Evolutionary conservation across 768 basidiomycete species (phyloP), one percentile per base, ranked within the genome.

Genomic region (Boletus speciosus): DNA sequence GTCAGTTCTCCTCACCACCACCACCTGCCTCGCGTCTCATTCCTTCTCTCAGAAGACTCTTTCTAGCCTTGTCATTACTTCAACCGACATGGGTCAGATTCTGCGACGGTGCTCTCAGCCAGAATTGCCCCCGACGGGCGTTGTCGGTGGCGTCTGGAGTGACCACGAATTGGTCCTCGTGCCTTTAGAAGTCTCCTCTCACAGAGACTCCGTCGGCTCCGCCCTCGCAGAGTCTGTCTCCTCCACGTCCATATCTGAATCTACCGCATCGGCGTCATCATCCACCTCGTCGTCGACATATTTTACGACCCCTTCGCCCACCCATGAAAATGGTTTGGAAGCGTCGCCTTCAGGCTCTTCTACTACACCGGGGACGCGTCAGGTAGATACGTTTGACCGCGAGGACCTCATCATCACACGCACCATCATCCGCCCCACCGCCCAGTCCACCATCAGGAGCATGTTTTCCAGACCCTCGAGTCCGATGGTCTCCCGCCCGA

Each of bases 381-480:
- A 59, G 32, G 61, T 65, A 6, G 67, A 68, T 27, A 66, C 61
- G 2, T 60, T 53, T 45, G 65, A 66, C 54, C 62, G 65, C 14
- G 73, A 73, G 6, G 66, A 70, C 54, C 63, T 65, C 56, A 57
- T 62, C 42, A 62, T 73, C 34, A 71, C 71, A 36, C 74, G 74
- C 52, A 74, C 71, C 43, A 69, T 72, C 62, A 67, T 77, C 49
- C 71, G 70, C n/a, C 74, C 73, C 6, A 32, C 56, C 14, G 52
- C 71, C 2, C 66, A 61, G 41, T 57, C 70, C 11, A 42, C 69
- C 16, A 39, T 63, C 39, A 47, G 58, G 37, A 51, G 55, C 34
- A 50, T 56, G 39, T 68, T 74, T 51, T 63, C 74, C 29, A 61
- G 69, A 16, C 65, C 73, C 0, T 69, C 69, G 34, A 68, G 57